A percentile compares a stretch with the other conserved stretches of the same genome.
Evolutionary conservation across 345 rosid genomes (phyloP).

Genomic region (Carallia pectinifolia): DNA sequence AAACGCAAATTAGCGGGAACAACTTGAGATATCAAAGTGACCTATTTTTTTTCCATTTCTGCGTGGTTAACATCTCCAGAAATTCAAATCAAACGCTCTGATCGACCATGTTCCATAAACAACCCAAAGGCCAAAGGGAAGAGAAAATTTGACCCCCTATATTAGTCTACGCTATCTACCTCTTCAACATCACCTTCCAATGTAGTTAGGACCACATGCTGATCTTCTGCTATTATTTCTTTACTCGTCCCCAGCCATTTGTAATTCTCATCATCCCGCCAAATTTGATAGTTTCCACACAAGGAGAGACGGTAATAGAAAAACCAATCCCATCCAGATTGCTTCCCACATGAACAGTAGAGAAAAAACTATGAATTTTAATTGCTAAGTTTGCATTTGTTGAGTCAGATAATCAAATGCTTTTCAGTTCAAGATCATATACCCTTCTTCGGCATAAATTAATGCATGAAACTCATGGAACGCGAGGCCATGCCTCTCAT

Average conservation of each 20-base stretch:
- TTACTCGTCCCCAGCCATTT: too few species aligned
- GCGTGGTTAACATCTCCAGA: background rate
- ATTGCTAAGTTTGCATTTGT: too few species aligned
- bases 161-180: constrained; percentile 1
- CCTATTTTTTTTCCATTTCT: background rate
- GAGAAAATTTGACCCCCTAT: background rate
- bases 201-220: background rate
- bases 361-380: too few species aligned
- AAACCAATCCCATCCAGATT: too few species aligned
- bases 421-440: too few species aligned
- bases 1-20: background rate
- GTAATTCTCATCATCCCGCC: too few species aligned
- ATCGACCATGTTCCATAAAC: background rate
- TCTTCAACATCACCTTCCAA: too few species aligned
- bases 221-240: background rate
- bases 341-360: too few species aligned
- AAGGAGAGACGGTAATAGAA: too few species aligned
- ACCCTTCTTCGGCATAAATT: background rate
- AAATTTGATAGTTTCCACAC: too few species aligned
- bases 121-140: background rate
- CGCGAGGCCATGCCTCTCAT: background rate
- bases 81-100: background rate
- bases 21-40: background rate
- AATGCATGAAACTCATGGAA: background rate
- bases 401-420: too few species aligned